phyloP scores from a whole-genome alignment of 2,329 filamentous ascomycete species.

The Colletotrichum noveboracense region DNA sequence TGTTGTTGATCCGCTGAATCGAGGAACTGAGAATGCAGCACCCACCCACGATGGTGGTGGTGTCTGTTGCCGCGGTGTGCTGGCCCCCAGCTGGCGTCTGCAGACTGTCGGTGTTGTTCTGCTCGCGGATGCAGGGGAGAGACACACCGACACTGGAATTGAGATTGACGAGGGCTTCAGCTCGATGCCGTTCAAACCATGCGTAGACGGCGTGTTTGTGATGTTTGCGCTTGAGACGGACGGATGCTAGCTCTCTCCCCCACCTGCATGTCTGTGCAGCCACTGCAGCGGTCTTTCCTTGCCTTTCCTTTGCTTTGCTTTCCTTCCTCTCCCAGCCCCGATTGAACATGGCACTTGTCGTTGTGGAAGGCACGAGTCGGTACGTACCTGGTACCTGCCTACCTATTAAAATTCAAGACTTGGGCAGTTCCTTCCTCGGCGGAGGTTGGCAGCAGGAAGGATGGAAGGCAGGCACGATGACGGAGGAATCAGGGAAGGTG shows the following conservation, averaged over 20 bases:
- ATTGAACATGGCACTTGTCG: neutral
- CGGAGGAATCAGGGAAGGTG: neutral
- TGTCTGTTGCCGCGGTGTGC: neutral
- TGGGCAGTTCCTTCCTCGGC: neutral
- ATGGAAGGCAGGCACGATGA: neutral
- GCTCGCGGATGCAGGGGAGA: neutral
- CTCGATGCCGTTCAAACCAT: neutral
- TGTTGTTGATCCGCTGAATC: neutral
- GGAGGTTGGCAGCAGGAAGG: neutral
- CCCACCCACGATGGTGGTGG: neutral
- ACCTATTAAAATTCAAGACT: neutral
- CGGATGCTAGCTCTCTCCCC: neutral
- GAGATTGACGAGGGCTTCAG: neutral
- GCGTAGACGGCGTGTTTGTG: neutral
- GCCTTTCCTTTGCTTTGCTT: neutral
- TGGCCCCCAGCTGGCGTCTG: neutral
- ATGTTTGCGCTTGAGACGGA: conserved; percentile 13
- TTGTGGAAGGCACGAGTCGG: neutral
- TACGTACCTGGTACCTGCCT: neutral
- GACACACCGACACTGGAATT: conserved; percentile 2
- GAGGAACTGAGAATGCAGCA: neutral
- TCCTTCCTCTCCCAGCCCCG: neutral
- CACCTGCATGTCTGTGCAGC: neutral
- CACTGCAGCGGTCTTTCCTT: neutral
- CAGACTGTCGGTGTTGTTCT: neutral